Evolutionary conservation across 2,329 filamentous ascomycete genomes (phyloP).

Genomic region (Eutypella sp.): DNA sequence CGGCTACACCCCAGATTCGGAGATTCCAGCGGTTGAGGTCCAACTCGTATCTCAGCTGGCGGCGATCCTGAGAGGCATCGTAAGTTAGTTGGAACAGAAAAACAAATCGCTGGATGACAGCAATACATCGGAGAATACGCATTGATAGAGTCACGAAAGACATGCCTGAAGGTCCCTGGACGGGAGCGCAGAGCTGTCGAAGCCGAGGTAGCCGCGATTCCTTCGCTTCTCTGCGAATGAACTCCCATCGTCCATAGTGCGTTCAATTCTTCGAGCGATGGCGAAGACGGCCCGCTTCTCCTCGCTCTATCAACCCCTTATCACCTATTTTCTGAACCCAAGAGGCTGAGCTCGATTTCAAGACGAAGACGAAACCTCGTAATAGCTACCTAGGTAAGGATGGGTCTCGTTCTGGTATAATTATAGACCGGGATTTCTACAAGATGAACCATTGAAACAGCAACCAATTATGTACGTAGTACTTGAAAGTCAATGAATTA

Average conservation of each 20-base stretch:
- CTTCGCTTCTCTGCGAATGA: slow-evolving; percentile 31
- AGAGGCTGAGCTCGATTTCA: too few species aligned
- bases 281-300: background rate
- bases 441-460: too few species aligned
- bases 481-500: too few species aligned
- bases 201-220: slow-evolving; percentile 47
- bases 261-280: background rate
- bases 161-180: slow-evolving; percentile 44
- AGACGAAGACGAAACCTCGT: too few species aligned
- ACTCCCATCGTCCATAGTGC: slow-evolving; percentile 17
- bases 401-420: too few species aligned
- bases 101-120: background rate
- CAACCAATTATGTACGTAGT: too few species aligned
- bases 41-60: slow-evolving; percentile 47
- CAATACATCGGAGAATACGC: background rate
- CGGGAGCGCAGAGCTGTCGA: slow-evolving; percentile 46
- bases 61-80: too few species aligned
- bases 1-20: slow-evolving; percentile 50
- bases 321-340: too few species aligned
- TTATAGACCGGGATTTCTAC: too few species aligned
- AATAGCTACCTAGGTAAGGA: too few species aligned
- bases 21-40: slow-evolving; percentile 52
- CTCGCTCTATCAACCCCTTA: too few species aligned
- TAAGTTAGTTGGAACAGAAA: background rate
- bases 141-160: slow-evolving; percentile 1